These are phyloP conservation scores for Lolium multiflorum DNA, from an alignment of 176 grass and related monocot genomes.

Conservation along the genomic window DNA sequence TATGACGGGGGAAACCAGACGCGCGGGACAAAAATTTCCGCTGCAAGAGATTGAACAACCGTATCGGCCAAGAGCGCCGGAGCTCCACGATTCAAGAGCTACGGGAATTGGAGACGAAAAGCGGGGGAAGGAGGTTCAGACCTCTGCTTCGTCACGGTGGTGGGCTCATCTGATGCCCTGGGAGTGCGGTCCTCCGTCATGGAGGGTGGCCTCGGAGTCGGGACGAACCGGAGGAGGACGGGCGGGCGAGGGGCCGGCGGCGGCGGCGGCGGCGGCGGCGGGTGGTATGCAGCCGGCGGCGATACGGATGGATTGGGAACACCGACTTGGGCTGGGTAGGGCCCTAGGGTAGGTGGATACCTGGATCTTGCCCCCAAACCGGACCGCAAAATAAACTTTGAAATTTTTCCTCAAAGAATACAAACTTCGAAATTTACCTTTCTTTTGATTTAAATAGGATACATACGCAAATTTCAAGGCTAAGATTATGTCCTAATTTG, in stretches of 20 bases:
- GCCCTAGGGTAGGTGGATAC: not conserved
- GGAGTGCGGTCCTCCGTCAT: constrained; percentile 56
- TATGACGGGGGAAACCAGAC: not conserved
- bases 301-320: not conserved
- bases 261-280: not conserved
- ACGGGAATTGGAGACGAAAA: not conserved
- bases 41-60: not conserved
- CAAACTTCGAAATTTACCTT: not conserved
- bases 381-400: not conserved
- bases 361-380: not conserved
- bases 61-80: not conserved
- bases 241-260: not conserved
- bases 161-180: constrained; percentile 41
- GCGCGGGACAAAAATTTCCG: not conserved
- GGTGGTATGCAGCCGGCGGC: constrained; percentile 15
- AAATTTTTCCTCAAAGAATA: too few species aligned
- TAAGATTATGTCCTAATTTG: too few species aligned
- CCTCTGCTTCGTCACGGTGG: constrained; percentile 53
- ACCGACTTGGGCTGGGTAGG: not conserved
- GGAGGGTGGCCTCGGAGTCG: not conserved
- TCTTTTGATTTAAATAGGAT: too few species aligned
- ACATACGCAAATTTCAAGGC: too few species aligned
- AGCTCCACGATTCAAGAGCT: not conserved
- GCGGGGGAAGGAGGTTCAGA: constrained; percentile 12
- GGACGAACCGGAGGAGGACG: not conserved